Conservation (phyloP, 768 basidiomycete species). For the Clavulina sp. region DNA sequence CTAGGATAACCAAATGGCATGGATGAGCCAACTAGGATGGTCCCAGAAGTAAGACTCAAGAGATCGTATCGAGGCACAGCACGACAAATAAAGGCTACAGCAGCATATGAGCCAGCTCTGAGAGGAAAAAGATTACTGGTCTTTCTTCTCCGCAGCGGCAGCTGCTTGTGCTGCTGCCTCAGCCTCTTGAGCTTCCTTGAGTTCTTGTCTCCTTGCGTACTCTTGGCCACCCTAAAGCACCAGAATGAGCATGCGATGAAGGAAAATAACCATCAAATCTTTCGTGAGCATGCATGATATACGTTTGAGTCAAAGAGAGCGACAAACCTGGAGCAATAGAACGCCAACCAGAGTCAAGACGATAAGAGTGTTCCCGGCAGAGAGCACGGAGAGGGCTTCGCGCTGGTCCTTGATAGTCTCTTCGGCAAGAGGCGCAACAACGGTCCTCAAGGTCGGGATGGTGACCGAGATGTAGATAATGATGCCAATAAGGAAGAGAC, state of each 20-base stretch:
- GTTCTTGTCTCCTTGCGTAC: too few species aligned
- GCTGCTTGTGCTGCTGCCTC: too few species aligned
- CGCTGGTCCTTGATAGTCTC: constrained; percentile 50
- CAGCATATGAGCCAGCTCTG: too few species aligned
- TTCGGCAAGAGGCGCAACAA: constrained; percentile 38
- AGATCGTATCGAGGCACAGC: too few species aligned
- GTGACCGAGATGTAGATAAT: constrained; percentile 72
- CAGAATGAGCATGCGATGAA: background rate
- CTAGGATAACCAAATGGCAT: too few species aligned
- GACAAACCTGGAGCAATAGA: constrained; percentile 52
- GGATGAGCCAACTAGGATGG: too few species aligned
- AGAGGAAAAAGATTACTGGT: too few species aligned
- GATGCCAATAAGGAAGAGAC: constrained; percentile 51
- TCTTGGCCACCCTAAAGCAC: too few species aligned
- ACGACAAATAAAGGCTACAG: too few species aligned
- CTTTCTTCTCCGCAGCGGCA: too few species aligned
- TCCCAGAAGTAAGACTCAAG: too few species aligned
- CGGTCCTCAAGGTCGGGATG: constrained; percentile 58
- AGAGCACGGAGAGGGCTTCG: constrained; percentile 64
- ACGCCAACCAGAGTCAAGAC: constrained; percentile 48
- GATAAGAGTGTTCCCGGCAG: constrained; percentile 78
- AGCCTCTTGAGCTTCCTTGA: too few species aligned
- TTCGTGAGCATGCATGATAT: constrained; percentile 10
- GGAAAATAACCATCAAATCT: background rate
- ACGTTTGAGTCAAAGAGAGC: background rate